phyloP scores from a whole-genome alignment of 176 grass and related monocot genomes.

The Urochloa ruziziensis region DNA sequence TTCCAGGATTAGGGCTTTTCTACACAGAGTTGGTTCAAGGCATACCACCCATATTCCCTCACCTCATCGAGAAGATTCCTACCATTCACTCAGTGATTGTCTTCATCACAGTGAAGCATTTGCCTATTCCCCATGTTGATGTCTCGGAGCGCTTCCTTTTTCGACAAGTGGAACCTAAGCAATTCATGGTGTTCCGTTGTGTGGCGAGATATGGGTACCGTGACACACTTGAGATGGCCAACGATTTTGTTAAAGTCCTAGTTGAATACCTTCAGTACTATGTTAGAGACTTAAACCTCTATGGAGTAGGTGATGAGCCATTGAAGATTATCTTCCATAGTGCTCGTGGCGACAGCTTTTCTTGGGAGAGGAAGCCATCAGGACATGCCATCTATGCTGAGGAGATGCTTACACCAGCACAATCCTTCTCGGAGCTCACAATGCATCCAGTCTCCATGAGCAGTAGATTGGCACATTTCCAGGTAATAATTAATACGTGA shows the following conservation, averaged over 20 bases:
- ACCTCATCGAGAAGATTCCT: slow-evolving; percentile 63
- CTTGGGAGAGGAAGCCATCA: background rate
- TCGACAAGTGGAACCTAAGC: slow-evolving; percentile 44
- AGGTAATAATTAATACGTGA: background rate
- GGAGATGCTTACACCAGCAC: slow-evolving; percentile 41
- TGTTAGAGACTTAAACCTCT: slow-evolving; percentile 44
- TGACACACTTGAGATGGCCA: slow-evolving; percentile 46
- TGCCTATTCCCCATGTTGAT: slow-evolving; percentile 44
- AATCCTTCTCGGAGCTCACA: slow-evolving; percentile 49
- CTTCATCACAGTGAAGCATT: slow-evolving; percentile 62
- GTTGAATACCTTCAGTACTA: slow-evolving; percentile 60
- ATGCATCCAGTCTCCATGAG: slow-evolving; percentile 45
- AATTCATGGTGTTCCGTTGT: slow-evolving; percentile 60
- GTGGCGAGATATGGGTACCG: slow-evolving; percentile 70
- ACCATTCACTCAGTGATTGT: slow-evolving; percentile 56
- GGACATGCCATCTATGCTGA: slow-evolving; percentile 28
- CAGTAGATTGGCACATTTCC: slow-evolving; percentile 32
- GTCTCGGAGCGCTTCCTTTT: slow-evolving; percentile 67
- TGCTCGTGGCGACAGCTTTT: slow-evolving; percentile 25
- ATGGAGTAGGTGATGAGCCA: background rate
- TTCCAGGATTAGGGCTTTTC: slow-evolving; percentile 66
- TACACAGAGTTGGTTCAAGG: slow-evolving; percentile 86
- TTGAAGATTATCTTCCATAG: slow-evolving; percentile 29
- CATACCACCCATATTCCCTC: slow-evolving; percentile 67
- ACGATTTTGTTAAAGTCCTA: slow-evolving; percentile 36